These are phyloP conservation scores for Dendrobium huoshanense DNA, from an alignment of 106 monocot genomes.

Conservation along the genomic window DNA sequence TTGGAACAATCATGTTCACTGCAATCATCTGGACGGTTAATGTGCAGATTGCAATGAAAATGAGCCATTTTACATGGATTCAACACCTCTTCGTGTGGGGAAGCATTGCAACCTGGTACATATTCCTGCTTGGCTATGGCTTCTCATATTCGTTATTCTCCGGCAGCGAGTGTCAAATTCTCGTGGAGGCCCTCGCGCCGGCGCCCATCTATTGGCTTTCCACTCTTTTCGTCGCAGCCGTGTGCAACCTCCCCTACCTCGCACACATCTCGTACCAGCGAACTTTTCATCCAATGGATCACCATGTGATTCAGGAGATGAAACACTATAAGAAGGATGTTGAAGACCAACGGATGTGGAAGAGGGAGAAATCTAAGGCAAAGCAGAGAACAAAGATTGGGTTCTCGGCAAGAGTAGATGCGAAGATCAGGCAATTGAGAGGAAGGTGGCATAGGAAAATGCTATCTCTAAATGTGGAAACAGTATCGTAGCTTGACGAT, in stretches of 20 bases:
- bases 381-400: constrained; percentile 62
- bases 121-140: constrained; percentile 52
- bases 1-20: constrained; percentile 70
- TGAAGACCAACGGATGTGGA: constrained; percentile 71
- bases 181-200: constrained; percentile 40
- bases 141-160: constrained; percentile 28
- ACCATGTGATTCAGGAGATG: constrained; percentile 72
- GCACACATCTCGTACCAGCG: constrained; percentile 56
- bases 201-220: constrained; percentile 46
- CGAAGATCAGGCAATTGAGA: constrained; percentile 48
- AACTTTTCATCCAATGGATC: constrained; percentile 51
- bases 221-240: constrained; percentile 29
- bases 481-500: constrained; percentile 7
- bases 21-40: constrained; percentile 75
- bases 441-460: constrained; percentile 36
- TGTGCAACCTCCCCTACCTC: constrained; percentile 56
- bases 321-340: constrained; percentile 58
- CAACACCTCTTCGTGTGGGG: constrained; percentile 76
- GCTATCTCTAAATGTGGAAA: constrained; percentile 19
- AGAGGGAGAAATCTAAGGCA: constrained; percentile 47
- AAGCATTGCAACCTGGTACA: constrained; percentile 51
- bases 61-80: constrained; percentile 81
- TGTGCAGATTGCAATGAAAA: constrained; percentile 60
- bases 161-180: constrained; percentile 31
- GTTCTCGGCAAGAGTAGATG: constrained; percentile 58